Base-by-base conservation (phyloP, 228 moss, liverwort and hornwort genomes). In the Sphagnum fallax region DNA sequence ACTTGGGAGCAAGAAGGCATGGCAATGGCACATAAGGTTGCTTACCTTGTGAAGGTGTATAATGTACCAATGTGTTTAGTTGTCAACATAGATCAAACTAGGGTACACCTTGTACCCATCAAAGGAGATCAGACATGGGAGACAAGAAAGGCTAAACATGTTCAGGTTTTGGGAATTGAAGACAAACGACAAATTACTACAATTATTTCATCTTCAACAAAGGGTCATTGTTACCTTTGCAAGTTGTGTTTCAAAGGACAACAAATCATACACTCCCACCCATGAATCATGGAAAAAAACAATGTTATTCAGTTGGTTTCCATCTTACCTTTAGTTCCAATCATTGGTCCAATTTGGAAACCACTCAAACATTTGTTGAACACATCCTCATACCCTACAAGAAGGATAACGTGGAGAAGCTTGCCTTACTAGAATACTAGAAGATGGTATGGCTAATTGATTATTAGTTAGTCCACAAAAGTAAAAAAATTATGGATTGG, bases 261-360 rank as follows among this genome's bases (percentile, higher is more conserved):
- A 10, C 5, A 6, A 4, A 6, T n/a, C 4, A 4, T 10, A 10
- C 62, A 10, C 4, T 62, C 32, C 32, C 32, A 62, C 18, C 62
- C 5, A 62, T 10, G 55, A 62, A 15, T 62, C 62, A 10, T 10
- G 16, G 4, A 15, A 62, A 1, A 10, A 11, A 16, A 1, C 14
- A 6, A 32, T 1, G 1, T 62, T 8, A 0, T 6, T 10, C 7
- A 16, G 0, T 10, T 6, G 4, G 5, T 6, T 62, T 11, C 1
- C 18, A 62, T 62, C 16, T 11, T 11, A 16, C 2, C 2, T 10
- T 2, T 1, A 10, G 1, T 62, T 10, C 11, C 5, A n/a, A 62
- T 62, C 62, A 62, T 62, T 62, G 62, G 62, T 62, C 62, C 18
- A 62, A n/a, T 62, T 16, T 1, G 15, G 15, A 62, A 15, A 62